A percentile compares a stretch with the other conserved stretches of the same genome.
Conservation (phyloP, 2,329 filamentous ascomycete species). For the Monosporascus cannonballus region DNA sequence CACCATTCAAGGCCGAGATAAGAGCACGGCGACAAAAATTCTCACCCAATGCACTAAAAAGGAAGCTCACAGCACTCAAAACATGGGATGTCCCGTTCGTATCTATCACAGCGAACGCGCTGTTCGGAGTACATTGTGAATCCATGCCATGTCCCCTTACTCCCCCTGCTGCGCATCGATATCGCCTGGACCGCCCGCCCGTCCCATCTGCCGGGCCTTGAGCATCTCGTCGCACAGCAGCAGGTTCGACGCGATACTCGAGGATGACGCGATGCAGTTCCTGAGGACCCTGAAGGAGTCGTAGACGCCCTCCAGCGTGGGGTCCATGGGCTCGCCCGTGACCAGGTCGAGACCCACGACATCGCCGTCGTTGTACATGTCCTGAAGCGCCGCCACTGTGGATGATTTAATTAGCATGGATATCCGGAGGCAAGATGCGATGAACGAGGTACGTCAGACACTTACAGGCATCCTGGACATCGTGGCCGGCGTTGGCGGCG, state of each 20-base stretch:
- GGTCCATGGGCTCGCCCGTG: slow-evolving; percentile 91
- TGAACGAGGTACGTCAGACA: slow-evolving; percentile 17
- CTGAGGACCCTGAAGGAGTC: slow-evolving; percentile 94
- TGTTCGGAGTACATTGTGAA: no score
- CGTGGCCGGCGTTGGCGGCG: slow-evolving; percentile 90
- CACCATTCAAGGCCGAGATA: no score
- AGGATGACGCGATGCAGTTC: slow-evolving; percentile 89
- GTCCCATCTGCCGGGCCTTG: slow-evolving; percentile 93
- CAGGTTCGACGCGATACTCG: slow-evolving; percentile 91
- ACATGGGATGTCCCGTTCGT: no score
- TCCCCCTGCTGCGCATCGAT: no score
- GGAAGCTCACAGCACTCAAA: no score
- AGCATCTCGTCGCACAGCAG: slow-evolving; percentile 94
- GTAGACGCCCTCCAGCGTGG: slow-evolving; percentile 83
- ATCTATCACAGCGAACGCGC: no score
- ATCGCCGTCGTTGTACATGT: slow-evolving; percentile 79
- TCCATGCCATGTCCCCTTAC: no score
- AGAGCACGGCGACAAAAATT: no score
- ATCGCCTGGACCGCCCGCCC: slow-evolving; percentile 50
- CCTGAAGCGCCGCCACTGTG: slow-evolving; percentile 76
- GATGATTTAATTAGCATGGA: not conserved
- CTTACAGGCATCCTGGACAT: slow-evolving; percentile 91
- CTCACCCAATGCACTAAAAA: no score
- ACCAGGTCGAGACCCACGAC: slow-evolving; percentile 80
- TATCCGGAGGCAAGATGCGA: not conserved